These are phyloP conservation scores for Cornus suecica DNA, from an alignment of 148 eudicot species.

Conservation along the genomic window DNA sequence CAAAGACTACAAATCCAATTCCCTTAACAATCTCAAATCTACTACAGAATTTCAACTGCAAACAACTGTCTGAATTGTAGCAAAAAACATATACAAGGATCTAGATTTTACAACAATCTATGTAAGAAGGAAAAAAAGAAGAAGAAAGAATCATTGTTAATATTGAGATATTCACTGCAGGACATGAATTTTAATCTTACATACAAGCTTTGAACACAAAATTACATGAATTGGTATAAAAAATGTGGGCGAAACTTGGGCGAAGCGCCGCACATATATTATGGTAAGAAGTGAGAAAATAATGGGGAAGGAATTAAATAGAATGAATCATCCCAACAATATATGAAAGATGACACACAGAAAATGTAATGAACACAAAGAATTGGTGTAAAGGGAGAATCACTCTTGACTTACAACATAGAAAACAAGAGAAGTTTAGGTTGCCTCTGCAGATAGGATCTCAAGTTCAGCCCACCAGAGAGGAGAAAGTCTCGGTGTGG, in stretches of 20 bases:
- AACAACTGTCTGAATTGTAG: background rate
- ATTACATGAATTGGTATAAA: background rate
- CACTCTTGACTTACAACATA: constrained; percentile 2
- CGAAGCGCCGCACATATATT: background rate
- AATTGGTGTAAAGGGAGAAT: background rate
- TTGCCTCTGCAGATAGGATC: constrained; percentile 72
- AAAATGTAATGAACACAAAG: background rate
- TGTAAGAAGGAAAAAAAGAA: no score
- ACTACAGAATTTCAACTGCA: background rate
- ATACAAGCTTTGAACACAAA: background rate
- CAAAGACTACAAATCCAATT: background rate
- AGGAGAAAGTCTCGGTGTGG: constrained; percentile 81
- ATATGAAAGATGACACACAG: background rate
- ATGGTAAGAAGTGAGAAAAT: background rate
- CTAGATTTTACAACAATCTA: no score
- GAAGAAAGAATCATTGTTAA: background rate
- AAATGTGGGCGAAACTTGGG: background rate
- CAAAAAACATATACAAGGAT: background rate
- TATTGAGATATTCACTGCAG: background rate
- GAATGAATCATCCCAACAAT: constrained; percentile 8
- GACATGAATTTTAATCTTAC: background rate
- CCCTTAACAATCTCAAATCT: background rate
- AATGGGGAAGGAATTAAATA: constrained; percentile 9
- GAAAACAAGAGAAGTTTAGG: constrained; percentile 26
- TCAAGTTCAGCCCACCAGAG: constrained; percentile 99